A percentile compares a stretch with the other conserved stretches of the same genome.
phyloP scores from a whole-genome alignment of 2,329 filamentous ascomycete genomes.

The Fusarium falciforme region DNA sequence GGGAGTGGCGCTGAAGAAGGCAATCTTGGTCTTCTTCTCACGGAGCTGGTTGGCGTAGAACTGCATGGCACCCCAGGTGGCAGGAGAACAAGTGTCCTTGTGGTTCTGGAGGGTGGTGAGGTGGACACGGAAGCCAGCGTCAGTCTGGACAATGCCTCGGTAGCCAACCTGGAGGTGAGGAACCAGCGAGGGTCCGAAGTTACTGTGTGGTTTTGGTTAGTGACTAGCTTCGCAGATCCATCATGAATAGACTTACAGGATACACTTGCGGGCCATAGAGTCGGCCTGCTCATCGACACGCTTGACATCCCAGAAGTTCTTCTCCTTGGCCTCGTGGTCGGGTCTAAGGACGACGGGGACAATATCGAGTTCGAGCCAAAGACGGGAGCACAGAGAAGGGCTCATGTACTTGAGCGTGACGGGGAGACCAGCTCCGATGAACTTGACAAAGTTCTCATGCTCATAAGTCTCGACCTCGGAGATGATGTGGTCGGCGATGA shows the following conservation, averaged over 20 bases:
- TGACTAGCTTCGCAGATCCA: neutral
- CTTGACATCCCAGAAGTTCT: constrained; percentile 63
- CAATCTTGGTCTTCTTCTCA: constrained; percentile 72
- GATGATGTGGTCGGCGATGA: constrained; percentile 71
- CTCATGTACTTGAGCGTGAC: constrained; percentile 68
- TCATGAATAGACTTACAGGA: constrained; percentile 64
- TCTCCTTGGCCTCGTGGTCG: constrained; percentile 56
- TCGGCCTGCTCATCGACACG: constrained; percentile 85
- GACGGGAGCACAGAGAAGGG: constrained; percentile 73
- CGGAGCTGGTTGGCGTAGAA: constrained; percentile 73
- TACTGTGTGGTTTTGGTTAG: constrained; percentile 53
- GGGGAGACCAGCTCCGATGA: constrained; percentile 79
- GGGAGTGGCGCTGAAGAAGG: constrained; percentile 84
- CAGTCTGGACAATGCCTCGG: constrained; percentile 76
- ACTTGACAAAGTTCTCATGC: constrained; percentile 75
- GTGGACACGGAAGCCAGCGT: constrained; percentile 72
- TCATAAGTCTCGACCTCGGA: constrained; percentile 68
- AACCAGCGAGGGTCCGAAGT: constrained; percentile 78
- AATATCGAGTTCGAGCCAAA: constrained; percentile 83
- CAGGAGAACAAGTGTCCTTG: constrained; percentile 66
- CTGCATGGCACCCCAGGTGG: constrained; percentile 75
- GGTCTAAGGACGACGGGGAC: constrained; percentile 74
- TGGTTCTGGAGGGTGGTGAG: constrained; percentile 69
- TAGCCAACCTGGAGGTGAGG: constrained; percentile 77
- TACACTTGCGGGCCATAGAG: constrained; percentile 82